Evolutionary conservation across 257 asterid species (phyloP).

Genomic region (Linaria vulgaris): DNA sequence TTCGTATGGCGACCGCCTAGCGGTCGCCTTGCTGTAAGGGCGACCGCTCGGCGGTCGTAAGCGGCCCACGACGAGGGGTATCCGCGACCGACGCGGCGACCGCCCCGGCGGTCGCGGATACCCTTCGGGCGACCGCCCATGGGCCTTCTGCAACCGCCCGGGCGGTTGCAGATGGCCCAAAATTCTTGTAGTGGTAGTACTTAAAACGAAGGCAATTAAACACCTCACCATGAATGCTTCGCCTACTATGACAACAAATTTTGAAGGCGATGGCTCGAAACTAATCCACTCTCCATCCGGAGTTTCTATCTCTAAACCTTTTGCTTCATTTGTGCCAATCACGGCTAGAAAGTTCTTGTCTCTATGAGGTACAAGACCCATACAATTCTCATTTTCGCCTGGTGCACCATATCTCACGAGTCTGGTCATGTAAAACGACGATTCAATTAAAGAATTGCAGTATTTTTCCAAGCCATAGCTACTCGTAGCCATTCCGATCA

Average conservation of each 20-base stretch:
- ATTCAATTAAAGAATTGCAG: conserved; percentile 24
- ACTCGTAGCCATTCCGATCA: conserved; percentile 37
- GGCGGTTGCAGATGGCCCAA: no score
- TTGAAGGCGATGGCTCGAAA: conserved; percentile 33
- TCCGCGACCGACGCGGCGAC: no score
- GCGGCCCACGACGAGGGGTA: no score
- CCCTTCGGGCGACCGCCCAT: no score
- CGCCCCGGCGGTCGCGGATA: no score
- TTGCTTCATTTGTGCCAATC: conserved; percentile 40
- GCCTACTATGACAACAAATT: conserved; percentile 40
- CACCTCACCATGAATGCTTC: conserved; percentile 52
- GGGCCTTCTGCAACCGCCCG: no score
- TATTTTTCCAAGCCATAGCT: conserved; percentile 43
- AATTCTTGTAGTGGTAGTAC: no score
- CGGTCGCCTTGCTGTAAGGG: no score
- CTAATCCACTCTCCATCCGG: conserved; percentile 43
- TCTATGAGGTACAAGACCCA: conserved; percentile 43
- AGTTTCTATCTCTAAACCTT: conserved; percentile 44
- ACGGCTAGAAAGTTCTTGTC: conserved; percentile 43
- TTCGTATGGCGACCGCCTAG: no score
- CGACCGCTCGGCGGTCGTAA: no score
- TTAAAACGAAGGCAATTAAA: no score
- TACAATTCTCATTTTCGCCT: not conserved
- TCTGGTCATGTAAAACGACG: conserved; percentile 36
- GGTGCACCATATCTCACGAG: conserved; percentile 35